phyloP scores from a whole-genome alignment of 2,329 filamentous ascomycete genomes.

The Colletotrichum sp. region DNA sequence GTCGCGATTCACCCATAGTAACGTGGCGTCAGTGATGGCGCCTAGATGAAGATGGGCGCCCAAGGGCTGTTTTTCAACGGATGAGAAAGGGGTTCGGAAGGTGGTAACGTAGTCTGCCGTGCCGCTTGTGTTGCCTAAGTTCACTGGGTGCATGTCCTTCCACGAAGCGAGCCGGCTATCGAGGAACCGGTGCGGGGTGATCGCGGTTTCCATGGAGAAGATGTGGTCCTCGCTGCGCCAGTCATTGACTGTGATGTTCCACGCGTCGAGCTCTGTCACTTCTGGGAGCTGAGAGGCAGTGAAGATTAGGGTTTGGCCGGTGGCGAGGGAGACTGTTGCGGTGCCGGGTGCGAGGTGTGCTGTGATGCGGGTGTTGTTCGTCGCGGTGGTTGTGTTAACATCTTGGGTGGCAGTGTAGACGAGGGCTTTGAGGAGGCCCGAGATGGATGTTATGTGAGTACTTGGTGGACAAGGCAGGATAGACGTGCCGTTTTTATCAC shows the following conservation, averaged over 20 bases:
- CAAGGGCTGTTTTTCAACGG: background rate
- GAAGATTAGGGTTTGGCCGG: background rate
- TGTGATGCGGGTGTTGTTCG: background rate
- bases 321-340: background rate
- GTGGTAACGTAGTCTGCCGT: background rate
- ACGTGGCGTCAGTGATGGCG: background rate
- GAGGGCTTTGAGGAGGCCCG: background rate
- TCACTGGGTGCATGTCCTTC: background rate
- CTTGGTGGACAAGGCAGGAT: background rate
- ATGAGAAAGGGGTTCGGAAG: background rate
- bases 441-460: background rate
- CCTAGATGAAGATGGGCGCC: background rate
- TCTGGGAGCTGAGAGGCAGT: background rate
- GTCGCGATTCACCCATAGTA: background rate
- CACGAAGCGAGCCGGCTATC: background rate
- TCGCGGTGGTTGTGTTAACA: background rate
- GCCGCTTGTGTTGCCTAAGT: background rate
- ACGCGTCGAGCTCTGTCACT: background rate
- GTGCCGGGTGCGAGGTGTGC: background rate
- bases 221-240: background rate
- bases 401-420: background rate
- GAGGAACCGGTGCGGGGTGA: background rate
- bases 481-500: rapidly evolving
- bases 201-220: background rate
- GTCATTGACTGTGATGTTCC: background rate